Evolutionary conservation across 139 green algal genomes (phyloP), one percentile per base, ranked within the genome.

Genomic region (Pedinophyceae sp.): DNA sequence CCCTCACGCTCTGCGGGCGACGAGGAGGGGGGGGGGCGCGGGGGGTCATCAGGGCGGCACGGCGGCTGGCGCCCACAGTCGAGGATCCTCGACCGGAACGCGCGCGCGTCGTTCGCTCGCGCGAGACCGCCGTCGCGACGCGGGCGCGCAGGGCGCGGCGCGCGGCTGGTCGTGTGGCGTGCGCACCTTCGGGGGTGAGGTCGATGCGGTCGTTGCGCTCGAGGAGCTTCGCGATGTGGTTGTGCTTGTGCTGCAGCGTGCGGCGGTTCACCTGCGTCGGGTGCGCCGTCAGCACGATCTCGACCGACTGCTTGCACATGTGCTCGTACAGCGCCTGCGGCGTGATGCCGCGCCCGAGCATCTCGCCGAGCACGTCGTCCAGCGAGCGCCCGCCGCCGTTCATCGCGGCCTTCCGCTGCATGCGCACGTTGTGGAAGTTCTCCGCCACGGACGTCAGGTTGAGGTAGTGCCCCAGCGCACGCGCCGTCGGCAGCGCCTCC

Each of bases 231-330:
- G 78, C 83, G 52, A 93, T 77, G 54, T 73, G 74, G 39, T 68
- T 78, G 74, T 93, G 78, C 74, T 93, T 93, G 79, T 92, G 78
- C 70, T 89, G 80, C 50, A 92, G 74, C 18, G 79, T 93, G 52
- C 86, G 79, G 25, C 88, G 72, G 54, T 93, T 88, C 53, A 94
- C 79, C 63, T 94, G 85, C 16, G 85, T 94, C 20, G 88, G 88
- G 66, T 97, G 88, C 16, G 88, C 88, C 20, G 84, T 93, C 50
- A 93, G 72, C 54, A 93, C 84, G 34, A 93, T 78, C 70, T 93
- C 84, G 58, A 83, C 71, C 20, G 48, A 52, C 68, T 88, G 76
- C 20, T 75, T 70, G 39, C 54, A 69, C 30, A 90, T 68, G 18
- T 77, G 65, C 3, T 79, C 29, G 62, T 72, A 90, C 20, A 93